phyloP scores from a whole-genome alignment of 345 rosid species.

The Pistacia atlantica region DNA sequence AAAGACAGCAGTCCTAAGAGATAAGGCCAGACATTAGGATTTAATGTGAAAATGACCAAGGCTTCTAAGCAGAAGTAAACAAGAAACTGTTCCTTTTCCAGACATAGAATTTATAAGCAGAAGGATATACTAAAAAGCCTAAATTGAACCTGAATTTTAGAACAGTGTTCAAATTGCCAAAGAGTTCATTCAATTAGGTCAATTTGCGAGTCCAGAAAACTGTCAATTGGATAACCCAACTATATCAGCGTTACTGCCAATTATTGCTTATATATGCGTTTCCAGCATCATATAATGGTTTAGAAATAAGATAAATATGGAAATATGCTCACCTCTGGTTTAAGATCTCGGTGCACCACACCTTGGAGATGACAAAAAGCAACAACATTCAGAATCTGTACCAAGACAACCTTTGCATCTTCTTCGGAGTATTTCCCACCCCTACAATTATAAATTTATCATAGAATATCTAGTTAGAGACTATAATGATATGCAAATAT shows the following conservation, averaged over 20 bases:
- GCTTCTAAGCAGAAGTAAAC: conserved; percentile 7
- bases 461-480: conserved; percentile 27
- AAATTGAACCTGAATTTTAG: background rate
- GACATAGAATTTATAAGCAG: background rate
- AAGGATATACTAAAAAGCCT: background rate
- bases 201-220: conserved; percentile 1
- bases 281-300: conserved; percentile 9
- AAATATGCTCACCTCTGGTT: conserved; percentile 77
- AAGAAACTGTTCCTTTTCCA: background rate
- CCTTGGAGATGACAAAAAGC: conserved; percentile 97
- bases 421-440: conserved; percentile 92
- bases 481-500: background rate
- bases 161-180: background rate
- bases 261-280: conserved; percentile 4
- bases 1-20: background rate
- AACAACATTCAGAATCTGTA: conserved; percentile 81
- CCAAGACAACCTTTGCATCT: conserved; percentile 82
- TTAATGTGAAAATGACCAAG: background rate
- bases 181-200: background rate
- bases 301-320: conserved; percentile 11
- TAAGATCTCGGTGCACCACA: conserved; percentile 94
- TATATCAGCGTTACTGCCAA: background rate
- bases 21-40: background rate
- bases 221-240: background rate
- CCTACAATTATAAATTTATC: conserved; percentile 35